These are phyloP conservation scores for Clitoria ternatea DNA, from an alignment of 306 rosid genomes.

Conservation along the genomic window DNA sequence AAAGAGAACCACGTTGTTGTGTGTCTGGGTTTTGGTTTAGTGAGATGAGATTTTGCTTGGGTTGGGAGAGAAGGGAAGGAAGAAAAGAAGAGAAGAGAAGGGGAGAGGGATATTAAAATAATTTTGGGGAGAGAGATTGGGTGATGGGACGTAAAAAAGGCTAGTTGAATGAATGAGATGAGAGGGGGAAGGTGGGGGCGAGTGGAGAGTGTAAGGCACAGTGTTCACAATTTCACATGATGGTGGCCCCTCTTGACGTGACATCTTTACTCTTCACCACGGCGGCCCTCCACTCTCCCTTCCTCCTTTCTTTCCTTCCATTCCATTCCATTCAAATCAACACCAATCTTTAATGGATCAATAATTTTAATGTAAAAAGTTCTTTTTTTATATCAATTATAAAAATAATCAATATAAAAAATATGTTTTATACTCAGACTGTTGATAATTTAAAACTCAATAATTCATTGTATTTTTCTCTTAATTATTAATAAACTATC, in stretches of 20 bases:
- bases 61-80: not conserved
- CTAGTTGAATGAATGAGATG: slow-evolving; percentile 28
- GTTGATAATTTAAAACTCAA: too few relatives aligned
- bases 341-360: too few relatives aligned
- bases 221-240: slow-evolving; percentile 52
- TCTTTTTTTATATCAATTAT: too few relatives aligned
- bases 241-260: slow-evolving; percentile 62
- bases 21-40: not conserved
- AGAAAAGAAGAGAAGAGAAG: not conserved
- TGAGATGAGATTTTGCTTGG: not conserved
- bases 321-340: too few relatives aligned
- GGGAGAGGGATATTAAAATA: too few relatives aligned
- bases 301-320: not conserved
- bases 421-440: too few relatives aligned
- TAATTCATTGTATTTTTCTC: too few relatives aligned
- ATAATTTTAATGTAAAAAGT: too few relatives aligned
- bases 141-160: slow-evolving; percentile 78
- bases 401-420: too few relatives aligned
- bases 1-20: not conserved
- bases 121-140: slow-evolving; percentile 16
- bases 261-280: slow-evolving; percentile 40
- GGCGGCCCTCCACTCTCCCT: slow-evolving; percentile 1
- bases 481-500: too few relatives aligned
- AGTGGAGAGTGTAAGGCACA: slow-evolving; percentile 1
- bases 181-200: slow-evolving; percentile 11